These are phyloP conservation scores for Staphylotrichum tortipilum DNA, from an alignment of 495 filamentous ascomycete species.

Conservation along the genomic window DNA sequence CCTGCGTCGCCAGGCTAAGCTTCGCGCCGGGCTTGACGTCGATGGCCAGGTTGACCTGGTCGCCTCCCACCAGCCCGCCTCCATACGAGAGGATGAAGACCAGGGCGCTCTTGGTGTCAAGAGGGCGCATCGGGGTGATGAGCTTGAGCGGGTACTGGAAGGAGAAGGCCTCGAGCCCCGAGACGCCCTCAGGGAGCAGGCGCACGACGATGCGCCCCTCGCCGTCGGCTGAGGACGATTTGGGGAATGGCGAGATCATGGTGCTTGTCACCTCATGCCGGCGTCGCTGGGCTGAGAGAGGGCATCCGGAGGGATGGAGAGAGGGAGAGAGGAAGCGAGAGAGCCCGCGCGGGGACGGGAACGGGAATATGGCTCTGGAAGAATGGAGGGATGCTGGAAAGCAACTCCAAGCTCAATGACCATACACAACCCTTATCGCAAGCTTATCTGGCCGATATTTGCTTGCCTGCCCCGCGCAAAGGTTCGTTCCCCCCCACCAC, in stretches of 20 bases:
- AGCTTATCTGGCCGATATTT: no score
- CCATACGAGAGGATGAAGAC: constrained; percentile 90
- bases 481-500: constrained; percentile 3
- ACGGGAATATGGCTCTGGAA: no score
- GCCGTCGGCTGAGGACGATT: constrained; percentile 62
- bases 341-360: no score
- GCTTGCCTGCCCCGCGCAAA: background rate
- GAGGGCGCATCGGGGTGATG: constrained; percentile 53
- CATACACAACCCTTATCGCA: constrained; percentile 9
- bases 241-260: constrained; percentile 55
- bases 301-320: background rate
- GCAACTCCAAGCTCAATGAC: background rate
- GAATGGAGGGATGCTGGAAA: background rate
- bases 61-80: constrained; percentile 81
- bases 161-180: constrained; percentile 62
- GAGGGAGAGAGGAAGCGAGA: no score
- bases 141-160: constrained; percentile 96
- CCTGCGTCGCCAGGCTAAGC: constrained; percentile 83
- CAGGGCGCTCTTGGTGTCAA: constrained; percentile 53
- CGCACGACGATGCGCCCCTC: constrained; percentile 67
- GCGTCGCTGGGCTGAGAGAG: no score
- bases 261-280: constrained; percentile 14
- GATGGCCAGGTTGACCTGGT: constrained; percentile 65
- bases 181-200: constrained; percentile 60
- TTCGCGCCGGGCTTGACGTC: constrained; percentile 54